Conservation (phyloP, 495 filamentous ascomycete genomes). For the Talaromyces thailandensis region DNA sequence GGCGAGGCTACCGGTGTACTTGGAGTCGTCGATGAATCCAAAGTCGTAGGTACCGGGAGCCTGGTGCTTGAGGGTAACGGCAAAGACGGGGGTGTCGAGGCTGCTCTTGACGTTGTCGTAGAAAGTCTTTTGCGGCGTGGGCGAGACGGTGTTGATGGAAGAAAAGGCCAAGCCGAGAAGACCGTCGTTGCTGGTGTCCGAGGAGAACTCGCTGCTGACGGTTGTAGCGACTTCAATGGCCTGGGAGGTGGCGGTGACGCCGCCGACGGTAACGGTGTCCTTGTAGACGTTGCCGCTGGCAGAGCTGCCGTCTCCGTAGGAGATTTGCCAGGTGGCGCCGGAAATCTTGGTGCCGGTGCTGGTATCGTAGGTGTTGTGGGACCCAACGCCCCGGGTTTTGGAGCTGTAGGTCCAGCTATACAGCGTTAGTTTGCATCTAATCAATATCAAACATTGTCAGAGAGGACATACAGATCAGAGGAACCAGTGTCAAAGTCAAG, state of each 20-base stretch:
- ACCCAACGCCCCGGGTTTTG: neutral
- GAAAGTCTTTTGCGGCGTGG: constrained; percentile 56
- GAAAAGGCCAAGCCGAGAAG: constrained; percentile 66
- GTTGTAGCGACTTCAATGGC: constrained; percentile 59
- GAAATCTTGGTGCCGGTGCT: constrained; percentile 38
- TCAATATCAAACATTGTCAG: neutral
- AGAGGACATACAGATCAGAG: constrained; percentile 58
- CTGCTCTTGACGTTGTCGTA: constrained; percentile 58
- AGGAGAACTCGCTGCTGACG: constrained; percentile 51
- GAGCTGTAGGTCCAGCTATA: constrained; percentile 15
- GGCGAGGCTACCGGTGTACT: constrained; percentile 36
- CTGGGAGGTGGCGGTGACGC: constrained; percentile 51
- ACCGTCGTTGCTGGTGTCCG: constrained; percentile 55
- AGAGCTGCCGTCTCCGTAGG: constrained; percentile 62
- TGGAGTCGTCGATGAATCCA: constrained; percentile 56
- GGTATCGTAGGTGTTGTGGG: constrained; percentile 44
- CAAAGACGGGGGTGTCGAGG: constrained; percentile 57
- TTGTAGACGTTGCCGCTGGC: constrained; percentile 59
- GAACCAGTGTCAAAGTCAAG: constrained; percentile 56
- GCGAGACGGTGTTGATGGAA: constrained; percentile 59
- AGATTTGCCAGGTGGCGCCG: constrained; percentile 55
- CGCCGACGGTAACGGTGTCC: constrained; percentile 60
- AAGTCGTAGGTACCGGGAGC: constrained; percentile 64
- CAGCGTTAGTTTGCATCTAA: neutral
- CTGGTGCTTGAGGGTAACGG: constrained; percentile 55